Evolutionary conservation across 441 rosid genomes (phyloP).

Genomic region (Rhodomyrtus psidioides): DNA sequence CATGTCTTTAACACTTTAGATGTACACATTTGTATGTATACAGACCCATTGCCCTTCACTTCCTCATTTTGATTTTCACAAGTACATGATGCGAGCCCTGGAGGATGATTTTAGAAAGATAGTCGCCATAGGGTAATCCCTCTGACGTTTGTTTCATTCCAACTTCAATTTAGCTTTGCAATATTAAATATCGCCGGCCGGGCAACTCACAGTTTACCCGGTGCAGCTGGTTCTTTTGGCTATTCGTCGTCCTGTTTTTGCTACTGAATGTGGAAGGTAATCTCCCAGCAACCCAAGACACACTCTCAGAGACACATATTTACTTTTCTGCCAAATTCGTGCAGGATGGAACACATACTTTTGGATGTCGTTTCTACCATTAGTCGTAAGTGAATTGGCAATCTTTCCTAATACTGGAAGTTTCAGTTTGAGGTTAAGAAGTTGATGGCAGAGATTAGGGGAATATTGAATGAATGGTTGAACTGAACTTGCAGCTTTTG

Average conservation of each 20-base stretch:
- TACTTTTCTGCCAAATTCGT: neutral
- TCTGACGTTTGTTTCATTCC: neutral
- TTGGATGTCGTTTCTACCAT: conserved; percentile 80
- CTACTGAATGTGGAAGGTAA: conserved; percentile 66
- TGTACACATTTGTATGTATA: neutral
- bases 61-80: conserved; percentile 43
- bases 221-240: conserved; percentile 85
- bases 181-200: neutral
- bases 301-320: neutral
- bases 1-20: neutral
- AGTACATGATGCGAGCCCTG: conserved; percentile 55
- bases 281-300: neutral
- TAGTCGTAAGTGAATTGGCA: conserved; percentile 43
- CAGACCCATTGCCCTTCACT: conserved; percentile 35
- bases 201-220: neutral
- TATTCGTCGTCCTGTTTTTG: conserved; percentile 71
- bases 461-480: neutral
- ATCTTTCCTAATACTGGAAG: neutral
- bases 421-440: neutral
- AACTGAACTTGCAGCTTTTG: conserved; percentile 35
- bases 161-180: neutral
- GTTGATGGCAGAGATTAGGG: neutral
- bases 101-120: conserved; percentile 58
- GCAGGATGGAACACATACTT: conserved; percentile 87
- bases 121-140: conserved; percentile 62